phyloP scores from a whole-genome alignment of 495 filamentous ascomycete genomes.

The Usnea hakonensis region DNA sequence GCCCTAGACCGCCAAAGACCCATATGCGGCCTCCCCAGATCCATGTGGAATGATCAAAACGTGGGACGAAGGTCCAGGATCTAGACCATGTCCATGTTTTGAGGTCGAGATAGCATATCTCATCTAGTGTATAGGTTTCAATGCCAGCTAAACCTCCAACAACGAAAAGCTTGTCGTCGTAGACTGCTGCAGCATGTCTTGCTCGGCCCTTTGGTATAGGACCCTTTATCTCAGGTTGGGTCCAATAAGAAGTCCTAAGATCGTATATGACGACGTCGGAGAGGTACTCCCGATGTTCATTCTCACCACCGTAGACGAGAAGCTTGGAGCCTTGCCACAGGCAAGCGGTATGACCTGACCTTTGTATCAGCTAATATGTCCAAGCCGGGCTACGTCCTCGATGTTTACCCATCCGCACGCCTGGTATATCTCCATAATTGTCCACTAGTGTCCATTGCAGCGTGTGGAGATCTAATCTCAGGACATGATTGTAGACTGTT shows the following conservation, averaged over 20 bases:
- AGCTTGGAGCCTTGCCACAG: slow-evolving; percentile 91
- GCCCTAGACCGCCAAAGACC: slow-evolving; percentile 93
- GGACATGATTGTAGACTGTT: slow-evolving; percentile 91
- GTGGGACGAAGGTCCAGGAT: slow-evolving; percentile 85
- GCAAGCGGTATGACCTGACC: slow-evolving; percentile 83
- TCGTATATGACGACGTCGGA: slow-evolving; percentile 96
- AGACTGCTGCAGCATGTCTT: slow-evolving; percentile 84
- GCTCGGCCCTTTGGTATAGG: slow-evolving; percentile 80
- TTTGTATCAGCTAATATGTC: slow-evolving; percentile 10
- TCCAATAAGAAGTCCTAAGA: slow-evolving; percentile 87
- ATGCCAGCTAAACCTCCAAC: slow-evolving; percentile 83
- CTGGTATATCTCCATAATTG: slow-evolving; percentile 97
- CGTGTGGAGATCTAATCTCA: slow-evolving; percentile 74
- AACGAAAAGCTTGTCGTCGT: slow-evolving; percentile 95
- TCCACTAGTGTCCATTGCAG: slow-evolving; percentile 93
- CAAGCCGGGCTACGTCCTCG: background rate
- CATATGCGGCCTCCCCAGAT: slow-evolving; percentile 86
- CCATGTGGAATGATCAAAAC: slow-evolving; percentile 91
- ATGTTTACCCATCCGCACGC: slow-evolving; percentile 86
- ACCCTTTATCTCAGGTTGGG: slow-evolving; percentile 77
- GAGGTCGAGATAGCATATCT: slow-evolving; percentile 90
- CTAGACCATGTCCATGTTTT: slow-evolving; percentile 98
- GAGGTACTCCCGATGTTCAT: slow-evolving; percentile 90
- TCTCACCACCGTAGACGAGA: slow-evolving; percentile 93
- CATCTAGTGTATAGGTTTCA: slow-evolving; percentile 81